Base-by-base conservation (phyloP, 306 rosid species). In the Ochetophila trinervis region DNA sequence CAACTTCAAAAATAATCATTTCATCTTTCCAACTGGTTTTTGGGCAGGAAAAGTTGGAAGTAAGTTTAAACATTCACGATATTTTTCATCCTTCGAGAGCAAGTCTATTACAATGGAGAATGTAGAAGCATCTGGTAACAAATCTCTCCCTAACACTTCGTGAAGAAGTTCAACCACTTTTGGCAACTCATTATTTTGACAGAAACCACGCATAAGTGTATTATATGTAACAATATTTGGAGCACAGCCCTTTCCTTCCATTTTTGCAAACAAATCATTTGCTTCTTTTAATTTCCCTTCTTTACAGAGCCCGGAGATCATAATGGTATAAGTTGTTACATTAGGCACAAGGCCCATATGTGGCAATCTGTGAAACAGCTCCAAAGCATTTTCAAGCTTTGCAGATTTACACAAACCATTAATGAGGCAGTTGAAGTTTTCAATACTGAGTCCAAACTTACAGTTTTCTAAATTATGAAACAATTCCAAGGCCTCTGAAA, bases 81-180 rank as follows among this genome's bases (percentile, higher is more conserved):
- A 75, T 10, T 65, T 75, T 59, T 70, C 75, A 56, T 77, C 77
- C 72, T 73, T 68, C 3, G 62, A 55, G 23, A 83, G 73, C 24
- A 78, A 62, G 62, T 70, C 76, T 66, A 77, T 18, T 10, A 82
- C 76, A 24, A 77, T 56, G 69, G 80, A 34, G 53, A 48, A 22
- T 62, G 74, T 77, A 47, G 59, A 55, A 63, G 32, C 52, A 62
- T 82, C 76, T 12, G 87, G 84, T 52, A 62, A 67, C 68, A 82
- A 24, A 34, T 69, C 68, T 71, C 56, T 78, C 78, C 62, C 42
- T 0, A 23, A 60, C 81, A 73, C 79, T 57, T 72, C 68, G 57
- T 78, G 83, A 50, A 86, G 78, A 84, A 78, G 76, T 69, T 82
- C 75, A 53, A 79, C 76, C 55, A 78, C 82, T 68, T 75, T 73